Conservation (phyloP, 441 rosid species). For the Mallotus japonicus region DNA sequence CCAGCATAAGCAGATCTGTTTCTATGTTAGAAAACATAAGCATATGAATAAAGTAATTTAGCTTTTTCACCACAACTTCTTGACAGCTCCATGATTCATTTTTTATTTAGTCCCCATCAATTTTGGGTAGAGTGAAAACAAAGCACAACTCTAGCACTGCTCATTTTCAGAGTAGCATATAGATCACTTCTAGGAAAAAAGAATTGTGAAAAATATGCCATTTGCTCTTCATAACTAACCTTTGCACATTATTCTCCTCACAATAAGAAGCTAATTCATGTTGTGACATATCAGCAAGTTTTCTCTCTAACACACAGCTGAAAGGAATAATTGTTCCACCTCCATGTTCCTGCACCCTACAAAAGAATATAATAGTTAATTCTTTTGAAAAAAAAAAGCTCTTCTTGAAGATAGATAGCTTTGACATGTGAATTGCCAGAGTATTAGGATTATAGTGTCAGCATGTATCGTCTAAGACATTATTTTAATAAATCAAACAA, state of each 20-base stretch:
- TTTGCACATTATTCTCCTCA: slow-evolving; percentile 93
- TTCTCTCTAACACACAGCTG: slow-evolving; percentile 78
- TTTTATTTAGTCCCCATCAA: no score
- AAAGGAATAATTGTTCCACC: slow-evolving; percentile 94
- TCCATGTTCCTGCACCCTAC: slow-evolving; percentile 98
- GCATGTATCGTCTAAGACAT: background rate
- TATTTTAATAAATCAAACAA: background rate
- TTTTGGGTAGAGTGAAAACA: no score
- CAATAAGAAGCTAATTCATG: slow-evolving; percentile 84
- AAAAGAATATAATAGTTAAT: slow-evolving; percentile 12
- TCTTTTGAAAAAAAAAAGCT: background rate
- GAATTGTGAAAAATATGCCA: background rate
- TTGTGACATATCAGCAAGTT: slow-evolving; percentile 73
- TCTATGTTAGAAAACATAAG: no score
- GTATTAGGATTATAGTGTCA: background rate
- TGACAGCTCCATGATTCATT: no score
- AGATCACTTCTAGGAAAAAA: background rate
- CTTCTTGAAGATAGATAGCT: background rate
- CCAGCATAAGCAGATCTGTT: no score
- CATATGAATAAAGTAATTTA: no score
- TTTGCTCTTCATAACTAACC: slow-evolving; percentile 49
- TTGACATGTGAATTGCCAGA: background rate
- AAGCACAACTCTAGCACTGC: background rate
- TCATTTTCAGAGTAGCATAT: slow-evolving; percentile 9
- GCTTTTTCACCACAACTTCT: no score